Conservation (phyloP, 2,329 filamentous ascomycete species). For the Beauveria caledonica region DNA sequence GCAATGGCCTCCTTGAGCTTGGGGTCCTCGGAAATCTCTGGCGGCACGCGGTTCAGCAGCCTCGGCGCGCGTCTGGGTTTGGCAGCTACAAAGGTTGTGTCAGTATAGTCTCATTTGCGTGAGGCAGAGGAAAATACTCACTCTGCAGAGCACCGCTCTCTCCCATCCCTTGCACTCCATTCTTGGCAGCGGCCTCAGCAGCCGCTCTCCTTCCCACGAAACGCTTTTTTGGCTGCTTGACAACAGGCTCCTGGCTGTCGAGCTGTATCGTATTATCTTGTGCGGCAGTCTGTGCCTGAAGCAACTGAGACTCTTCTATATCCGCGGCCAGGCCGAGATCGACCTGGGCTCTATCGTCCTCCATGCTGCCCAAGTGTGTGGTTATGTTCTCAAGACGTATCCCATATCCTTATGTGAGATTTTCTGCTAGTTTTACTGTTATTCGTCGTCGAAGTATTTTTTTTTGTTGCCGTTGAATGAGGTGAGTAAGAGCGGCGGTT, state of each 20-base stretch:
- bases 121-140: conserved; percentile 24
- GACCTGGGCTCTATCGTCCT: conserved; percentile 62
- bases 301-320: conserved; percentile 43
- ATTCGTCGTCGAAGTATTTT: neutral
- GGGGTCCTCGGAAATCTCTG: conserved; percentile 75
- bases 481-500: conserved; percentile 6
- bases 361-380: conserved; percentile 42
- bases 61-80: conserved; percentile 65
- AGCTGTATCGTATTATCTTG: conserved; percentile 20
- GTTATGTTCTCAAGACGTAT: neutral
- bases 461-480: neutral
- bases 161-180: conserved; percentile 20
- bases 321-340: conserved; percentile 64
- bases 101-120: neutral
- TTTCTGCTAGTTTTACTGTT: neutral
- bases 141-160: conserved; percentile 37
- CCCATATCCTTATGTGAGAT: neutral
- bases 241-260: conserved; percentile 30
- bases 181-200: conserved; percentile 44
- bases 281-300: conserved; percentile 25
- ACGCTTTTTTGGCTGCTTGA: conserved; percentile 77
- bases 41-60: conserved; percentile 83
- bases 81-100: conserved; percentile 43
- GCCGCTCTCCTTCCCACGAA: conserved; percentile 81
- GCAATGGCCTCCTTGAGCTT: conserved; percentile 81